Conservation (phyloP, 192 early-diverging fungal species). For the Coemansia sp. region DNA sequence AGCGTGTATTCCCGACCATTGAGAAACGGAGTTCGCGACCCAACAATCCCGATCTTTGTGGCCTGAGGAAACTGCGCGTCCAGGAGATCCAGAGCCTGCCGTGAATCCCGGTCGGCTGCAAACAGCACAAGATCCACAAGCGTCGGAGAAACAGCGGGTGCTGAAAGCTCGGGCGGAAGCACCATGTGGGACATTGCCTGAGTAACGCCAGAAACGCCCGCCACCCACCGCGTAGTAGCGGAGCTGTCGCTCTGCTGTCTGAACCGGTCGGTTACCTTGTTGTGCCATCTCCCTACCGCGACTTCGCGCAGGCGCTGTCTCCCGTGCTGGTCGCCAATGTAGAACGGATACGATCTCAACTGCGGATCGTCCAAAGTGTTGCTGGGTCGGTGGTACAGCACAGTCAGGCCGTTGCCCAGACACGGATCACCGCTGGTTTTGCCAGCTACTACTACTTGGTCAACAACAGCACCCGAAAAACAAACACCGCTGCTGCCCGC, state of each 20-base stretch:
- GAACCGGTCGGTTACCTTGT: constrained; percentile 23
- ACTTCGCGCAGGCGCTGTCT: constrained; percentile 46
- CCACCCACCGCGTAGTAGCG: constrained; percentile 6
- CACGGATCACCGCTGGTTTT: not conserved
- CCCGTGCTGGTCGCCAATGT: constrained; percentile 46
- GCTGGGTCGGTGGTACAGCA: constrained; percentile 25
- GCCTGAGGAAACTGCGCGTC: constrained; percentile 36
- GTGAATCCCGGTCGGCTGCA: constrained; percentile 38
- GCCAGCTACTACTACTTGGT: constrained; percentile 7
- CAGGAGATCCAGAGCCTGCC: constrained; percentile 32
- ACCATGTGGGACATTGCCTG: constrained; percentile 28
- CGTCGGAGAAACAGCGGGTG: constrained; percentile 5
- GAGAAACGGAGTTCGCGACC: constrained; percentile 45
- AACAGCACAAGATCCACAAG: constrained; percentile 24
- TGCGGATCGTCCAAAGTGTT: not conserved
- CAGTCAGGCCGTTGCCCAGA: constrained; percentile 13
- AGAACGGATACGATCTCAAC: constrained; percentile 24
- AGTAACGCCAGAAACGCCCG: constrained; percentile 26
- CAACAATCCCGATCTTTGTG: constrained; percentile 40
- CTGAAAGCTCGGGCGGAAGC: constrained; percentile 29
- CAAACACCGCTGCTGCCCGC: not conserved
- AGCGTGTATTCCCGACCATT: constrained; percentile 44
- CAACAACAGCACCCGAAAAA: constrained; percentile 32
- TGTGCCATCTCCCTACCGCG: constrained; percentile 51
- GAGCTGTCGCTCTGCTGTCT: not conserved